phyloP scores from a whole-genome alignment of 2,329 filamentous ascomycete genomes.

The Aspergillus nomiae region DNA sequence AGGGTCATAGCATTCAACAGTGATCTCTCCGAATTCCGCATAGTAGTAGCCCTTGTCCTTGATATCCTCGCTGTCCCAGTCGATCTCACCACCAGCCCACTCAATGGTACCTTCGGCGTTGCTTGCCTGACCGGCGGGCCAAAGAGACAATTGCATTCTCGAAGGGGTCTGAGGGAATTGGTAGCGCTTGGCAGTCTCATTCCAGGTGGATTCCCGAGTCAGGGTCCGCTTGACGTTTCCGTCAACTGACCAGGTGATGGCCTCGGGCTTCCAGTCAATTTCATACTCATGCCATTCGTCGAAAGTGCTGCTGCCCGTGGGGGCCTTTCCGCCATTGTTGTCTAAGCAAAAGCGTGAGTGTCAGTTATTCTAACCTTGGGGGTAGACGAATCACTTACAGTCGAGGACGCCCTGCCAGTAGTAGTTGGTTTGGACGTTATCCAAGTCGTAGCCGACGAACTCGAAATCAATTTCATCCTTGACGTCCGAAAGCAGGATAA shows the following conservation, averaged over 20 bases:
- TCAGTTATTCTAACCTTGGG: background rate
- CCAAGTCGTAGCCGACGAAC: constrained; percentile 79
- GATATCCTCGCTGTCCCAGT: constrained; percentile 84
- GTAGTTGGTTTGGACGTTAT: constrained; percentile 86
- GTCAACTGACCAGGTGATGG: constrained; percentile 84
- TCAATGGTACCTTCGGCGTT: constrained; percentile 83
- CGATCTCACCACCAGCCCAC: constrained; percentile 88
- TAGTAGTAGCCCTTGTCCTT: constrained; percentile 85
- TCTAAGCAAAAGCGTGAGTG: constrained; percentile 55
- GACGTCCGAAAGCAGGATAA: constrained; percentile 91
- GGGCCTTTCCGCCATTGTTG: constrained; percentile 72
- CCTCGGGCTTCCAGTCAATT: constrained; percentile 87
- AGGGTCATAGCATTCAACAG: constrained; percentile 84
- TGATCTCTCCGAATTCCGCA: constrained; percentile 73
- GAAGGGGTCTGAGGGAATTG: constrained; percentile 88
- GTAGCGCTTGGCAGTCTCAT: constrained; percentile 77
- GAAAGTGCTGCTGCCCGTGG: constrained; percentile 66
- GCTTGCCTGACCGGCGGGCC: constrained; percentile 80
- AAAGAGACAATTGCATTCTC: constrained; percentile 90
- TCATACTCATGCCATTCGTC: constrained; percentile 84
- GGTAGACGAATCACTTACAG: constrained; percentile 64
- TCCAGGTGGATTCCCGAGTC: constrained; percentile 75
- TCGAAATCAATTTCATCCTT: constrained; percentile 99
- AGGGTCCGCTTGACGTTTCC: constrained; percentile 74
- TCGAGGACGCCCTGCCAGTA: constrained; percentile 93